phyloP scores from a whole-genome alignment of 2,329 filamentous ascomycete genomes.

The Penicillium sp. region DNA sequence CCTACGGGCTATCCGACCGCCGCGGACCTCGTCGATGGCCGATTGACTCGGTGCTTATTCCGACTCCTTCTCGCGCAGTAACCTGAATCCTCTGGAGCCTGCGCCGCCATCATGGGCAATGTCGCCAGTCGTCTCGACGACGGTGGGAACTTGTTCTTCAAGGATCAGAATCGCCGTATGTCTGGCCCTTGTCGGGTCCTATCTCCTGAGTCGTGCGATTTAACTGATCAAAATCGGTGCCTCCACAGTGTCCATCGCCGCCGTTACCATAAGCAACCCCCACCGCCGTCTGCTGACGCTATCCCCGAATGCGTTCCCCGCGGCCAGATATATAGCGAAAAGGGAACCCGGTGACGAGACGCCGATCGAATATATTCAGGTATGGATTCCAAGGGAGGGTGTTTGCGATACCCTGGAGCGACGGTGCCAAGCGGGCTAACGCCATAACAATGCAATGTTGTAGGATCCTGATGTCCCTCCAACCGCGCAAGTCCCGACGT shows the following conservation, averaged over 20 bases:
- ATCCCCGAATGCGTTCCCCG: conserved; percentile 84
- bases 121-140: conserved; percentile 89
- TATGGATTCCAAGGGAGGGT: conserved; percentile 47
- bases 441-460: conserved; percentile 9
- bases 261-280: conserved; percentile 78
- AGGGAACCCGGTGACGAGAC: conserved; percentile 73
- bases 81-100: conserved; percentile 30
- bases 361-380: conserved; percentile 90
- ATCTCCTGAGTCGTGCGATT: conserved; percentile 2
- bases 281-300: conserved; percentile 77
- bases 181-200: conserved; percentile 17
- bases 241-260: conserved; percentile 78
- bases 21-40: conserved; percentile 40
- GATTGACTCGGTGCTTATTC: conserved; percentile 34
- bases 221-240: conserved; percentile 16
- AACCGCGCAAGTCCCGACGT: conserved; percentile 60
- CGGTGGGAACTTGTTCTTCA: conserved; percentile 74
- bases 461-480: conserved; percentile 75
- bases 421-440: conserved; percentile 8
- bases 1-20: conserved; percentile 29
- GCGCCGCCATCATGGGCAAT: conserved; percentile 77
- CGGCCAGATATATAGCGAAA: conserved; percentile 73
- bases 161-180: conserved; percentile 88
- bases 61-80: conserved; percentile 35
- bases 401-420: not conserved